Conservation (phyloP, 2,329 filamentous ascomycete genomes). For the Aspergillus japonicus region DNA sequence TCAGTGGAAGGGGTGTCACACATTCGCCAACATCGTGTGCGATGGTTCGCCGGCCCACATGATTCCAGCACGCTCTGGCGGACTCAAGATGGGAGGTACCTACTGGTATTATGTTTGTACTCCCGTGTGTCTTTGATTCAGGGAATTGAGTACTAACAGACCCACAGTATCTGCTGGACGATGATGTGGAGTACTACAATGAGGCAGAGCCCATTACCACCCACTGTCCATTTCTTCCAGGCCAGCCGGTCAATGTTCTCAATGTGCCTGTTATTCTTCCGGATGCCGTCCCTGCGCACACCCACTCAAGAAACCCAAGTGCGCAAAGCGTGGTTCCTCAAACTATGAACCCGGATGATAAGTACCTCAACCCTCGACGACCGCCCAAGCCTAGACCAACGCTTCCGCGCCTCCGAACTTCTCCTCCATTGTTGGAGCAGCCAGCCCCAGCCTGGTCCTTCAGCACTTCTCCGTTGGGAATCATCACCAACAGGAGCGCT, state of each 20-base stretch:
- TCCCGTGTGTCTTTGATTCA: not conserved
- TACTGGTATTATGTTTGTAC: slow-evolving; percentile 91
- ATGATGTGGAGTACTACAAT: slow-evolving; percentile 74
- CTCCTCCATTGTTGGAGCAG: slow-evolving; percentile 34
- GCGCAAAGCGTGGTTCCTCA: slow-evolving; percentile 61
- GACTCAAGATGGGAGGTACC: slow-evolving; percentile 84
- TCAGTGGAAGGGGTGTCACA: slow-evolving; percentile 85
- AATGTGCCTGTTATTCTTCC: slow-evolving; percentile 71
- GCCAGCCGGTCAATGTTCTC: slow-evolving; percentile 81
- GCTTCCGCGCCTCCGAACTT: slow-evolving; percentile 47
- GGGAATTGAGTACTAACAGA: slow-evolving; percentile 23
- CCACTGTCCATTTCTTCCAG: slow-evolving; percentile 79
- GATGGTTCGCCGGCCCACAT: slow-evolving; percentile 63
- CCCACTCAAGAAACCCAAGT: slow-evolving; percentile 65
- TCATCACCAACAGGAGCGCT: slow-evolving; percentile 28
- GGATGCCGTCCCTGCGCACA: slow-evolving; percentile 43
- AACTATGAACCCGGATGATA: slow-evolving; percentile 76
- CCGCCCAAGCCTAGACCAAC: slow-evolving; percentile 48
- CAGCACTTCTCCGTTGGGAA: slow-evolving; percentile 27
- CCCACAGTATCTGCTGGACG: slow-evolving; percentile 76
- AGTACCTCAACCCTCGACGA: slow-evolving; percentile 68
- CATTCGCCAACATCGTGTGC: slow-evolving; percentile 80
- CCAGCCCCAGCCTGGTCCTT: slow-evolving; percentile 27
- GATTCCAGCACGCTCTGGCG: slow-evolving; percentile 65
- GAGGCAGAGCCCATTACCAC: slow-evolving; percentile 70